Percentiles rank a stretch among this genome's conserved stretches.
Evolutionary conservation across 129 eudicot species (phyloP).

Genomic region (Saussurea involucrata): DNA sequence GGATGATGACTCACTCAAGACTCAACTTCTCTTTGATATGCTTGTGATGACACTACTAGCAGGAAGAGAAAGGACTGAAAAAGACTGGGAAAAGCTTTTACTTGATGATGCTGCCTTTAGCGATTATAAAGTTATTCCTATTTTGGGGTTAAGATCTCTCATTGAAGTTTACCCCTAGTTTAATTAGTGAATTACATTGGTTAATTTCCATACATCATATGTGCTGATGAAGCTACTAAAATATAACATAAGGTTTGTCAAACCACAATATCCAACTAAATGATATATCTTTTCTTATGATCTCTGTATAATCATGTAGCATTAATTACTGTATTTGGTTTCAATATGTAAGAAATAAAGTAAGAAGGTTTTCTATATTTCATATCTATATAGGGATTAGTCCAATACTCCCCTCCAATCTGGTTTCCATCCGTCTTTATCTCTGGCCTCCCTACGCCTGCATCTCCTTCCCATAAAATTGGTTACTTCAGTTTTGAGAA

Average conservation of each 20-base stretch:
- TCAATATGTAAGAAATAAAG: background rate
- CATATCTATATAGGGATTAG: too few relatives aligned
- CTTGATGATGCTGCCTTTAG: conserved; percentile 23
- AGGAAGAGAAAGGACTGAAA: conserved; percentile 42
- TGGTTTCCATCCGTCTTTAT: too few relatives aligned
- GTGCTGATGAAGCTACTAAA: too few relatives aligned
- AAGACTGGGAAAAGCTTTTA: conserved; percentile 40
- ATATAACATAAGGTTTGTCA: background rate
- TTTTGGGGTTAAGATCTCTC: conserved; percentile 29
- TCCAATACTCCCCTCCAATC: too few relatives aligned
- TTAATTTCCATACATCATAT: background rate
- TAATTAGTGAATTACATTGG: background rate
- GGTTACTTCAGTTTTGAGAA: too few relatives aligned
- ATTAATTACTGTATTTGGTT: too few relatives aligned
- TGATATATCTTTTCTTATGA: background rate
- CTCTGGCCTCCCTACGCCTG: too few relatives aligned
- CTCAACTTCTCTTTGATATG: conserved; percentile 23
- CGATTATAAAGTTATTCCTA: conserved; percentile 11
- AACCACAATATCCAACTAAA: too few relatives aligned
- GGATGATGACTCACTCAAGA: background rate
- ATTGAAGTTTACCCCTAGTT: conserved; percentile 35
- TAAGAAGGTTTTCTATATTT: background rate
- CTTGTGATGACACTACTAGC: conserved; percentile 13
- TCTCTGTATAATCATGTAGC: background rate
- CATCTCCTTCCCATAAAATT: too few relatives aligned